These are phyloP conservation scores for Echinochloa phyllopogon DNA, from an alignment of 176 grass and related monocot species.

Conservation along the genomic window DNA sequence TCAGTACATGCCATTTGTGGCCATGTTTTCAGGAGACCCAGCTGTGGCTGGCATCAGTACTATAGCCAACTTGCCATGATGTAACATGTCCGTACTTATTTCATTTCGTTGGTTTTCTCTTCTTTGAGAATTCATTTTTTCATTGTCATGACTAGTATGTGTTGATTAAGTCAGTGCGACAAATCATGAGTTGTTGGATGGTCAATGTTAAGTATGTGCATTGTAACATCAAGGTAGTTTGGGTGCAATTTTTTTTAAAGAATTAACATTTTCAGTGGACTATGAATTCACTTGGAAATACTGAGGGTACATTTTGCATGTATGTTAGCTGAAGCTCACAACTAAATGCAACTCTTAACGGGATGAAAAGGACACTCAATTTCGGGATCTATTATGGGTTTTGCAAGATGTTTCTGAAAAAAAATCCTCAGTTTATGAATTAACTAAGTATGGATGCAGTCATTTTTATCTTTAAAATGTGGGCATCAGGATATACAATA, in stretches of 20 bases:
- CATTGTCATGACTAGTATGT: not conserved
- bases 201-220: not conserved
- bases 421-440: not conserved
- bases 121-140: not conserved
- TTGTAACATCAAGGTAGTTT: conserved; percentile 1
- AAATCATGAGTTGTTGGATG: not conserved
- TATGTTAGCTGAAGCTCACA: not conserved
- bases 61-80: conserved; percentile 42
- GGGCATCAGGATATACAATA: not conserved
- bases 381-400: not conserved
- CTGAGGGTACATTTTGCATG: not conserved
- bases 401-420: not conserved
- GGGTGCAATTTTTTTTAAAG: not conserved
- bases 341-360: not conserved
- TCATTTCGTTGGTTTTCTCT: not conserved
- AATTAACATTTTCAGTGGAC: not conserved
- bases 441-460: not conserved
- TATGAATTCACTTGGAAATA: not conserved
- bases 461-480: not conserved
- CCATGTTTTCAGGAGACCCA: conserved; percentile 45
- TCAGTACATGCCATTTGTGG: conserved; percentile 7
- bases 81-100: conserved; percentile 38
- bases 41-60: conserved; percentile 13
- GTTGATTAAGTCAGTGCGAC: not conserved
- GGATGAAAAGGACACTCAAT: not conserved